Conservation (phyloP, 371 early-diverging fungal genomes). For the Apophysomyces trapeziformis region DNA sequence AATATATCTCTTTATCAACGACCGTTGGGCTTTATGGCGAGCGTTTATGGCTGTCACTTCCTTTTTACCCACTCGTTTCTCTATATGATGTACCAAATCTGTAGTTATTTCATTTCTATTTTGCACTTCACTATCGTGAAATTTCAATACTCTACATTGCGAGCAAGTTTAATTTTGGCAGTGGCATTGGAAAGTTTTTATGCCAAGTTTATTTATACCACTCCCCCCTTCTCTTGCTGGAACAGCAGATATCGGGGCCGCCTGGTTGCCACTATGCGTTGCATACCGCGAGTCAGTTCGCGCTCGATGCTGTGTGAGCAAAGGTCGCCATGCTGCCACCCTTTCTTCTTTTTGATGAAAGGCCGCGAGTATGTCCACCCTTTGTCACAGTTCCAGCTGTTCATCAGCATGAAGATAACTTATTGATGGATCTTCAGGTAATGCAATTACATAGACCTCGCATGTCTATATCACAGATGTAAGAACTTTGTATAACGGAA, state of each 20-base stretch:
- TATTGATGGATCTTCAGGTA: not conserved
- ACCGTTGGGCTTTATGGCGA: too few relatives aligned
- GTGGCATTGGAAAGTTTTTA: too few relatives aligned
- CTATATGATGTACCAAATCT: too few relatives aligned
- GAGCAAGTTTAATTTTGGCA: too few relatives aligned
- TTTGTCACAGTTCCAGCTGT: constrained; percentile 7
- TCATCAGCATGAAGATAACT: not conserved
- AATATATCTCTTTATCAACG: too few relatives aligned
- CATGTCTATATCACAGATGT: not conserved
- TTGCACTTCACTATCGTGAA: too few relatives aligned
- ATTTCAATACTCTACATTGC: too few relatives aligned
- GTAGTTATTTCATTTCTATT: too few relatives aligned
- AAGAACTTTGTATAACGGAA: not conserved
- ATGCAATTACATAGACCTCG: not conserved
- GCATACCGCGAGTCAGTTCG: not conserved
- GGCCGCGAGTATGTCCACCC: constrained; percentile 1
- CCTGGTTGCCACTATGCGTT: constrained; percentile 3
- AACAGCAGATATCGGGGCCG: not conserved
- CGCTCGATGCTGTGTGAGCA: constrained; percentile 6
- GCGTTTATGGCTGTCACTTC: too few relatives aligned
- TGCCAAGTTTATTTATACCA: too few relatives aligned
- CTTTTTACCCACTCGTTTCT: too few relatives aligned
- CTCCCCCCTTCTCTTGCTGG: not conserved
- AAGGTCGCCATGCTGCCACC: constrained; percentile 7
- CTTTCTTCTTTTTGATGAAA: not conserved